A percentile compares a stretch with the other conserved stretches of the same genome.
Evolutionary conservation across 139 green algal species (phyloP).

Genomic region (Closterium sp.): DNA sequence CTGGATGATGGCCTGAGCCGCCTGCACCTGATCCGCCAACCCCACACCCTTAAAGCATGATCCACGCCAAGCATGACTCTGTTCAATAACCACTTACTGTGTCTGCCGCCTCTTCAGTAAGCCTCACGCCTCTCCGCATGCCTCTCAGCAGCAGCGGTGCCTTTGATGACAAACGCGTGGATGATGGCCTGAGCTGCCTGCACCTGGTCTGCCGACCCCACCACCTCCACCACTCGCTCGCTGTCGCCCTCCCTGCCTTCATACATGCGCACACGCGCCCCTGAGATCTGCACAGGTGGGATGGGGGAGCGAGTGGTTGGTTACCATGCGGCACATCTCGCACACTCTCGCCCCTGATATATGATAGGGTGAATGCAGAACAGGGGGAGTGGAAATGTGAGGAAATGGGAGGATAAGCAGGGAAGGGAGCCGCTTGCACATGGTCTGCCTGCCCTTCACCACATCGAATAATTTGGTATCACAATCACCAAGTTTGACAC

Average conservation of each 20-base stretch:
- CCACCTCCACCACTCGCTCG: conserved; percentile 21
- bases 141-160: not conserved
- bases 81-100: not conserved
- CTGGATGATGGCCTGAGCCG: conserved; percentile 33
- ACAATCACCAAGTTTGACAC: too few relatives aligned
- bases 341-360: not conserved
- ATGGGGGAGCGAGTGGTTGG: too few relatives aligned
- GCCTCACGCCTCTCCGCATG: not conserved
- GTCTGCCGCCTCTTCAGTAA: not conserved
- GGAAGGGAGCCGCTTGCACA: too few relatives aligned
- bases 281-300: too few relatives aligned
- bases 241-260: conserved; percentile 1
- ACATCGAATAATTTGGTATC: too few relatives aligned
- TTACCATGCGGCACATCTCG: too few relatives aligned
- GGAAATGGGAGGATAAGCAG: too few relatives aligned
- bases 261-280: conserved; percentile 34
- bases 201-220: conserved; percentile 28
- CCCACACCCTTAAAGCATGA: conserved; percentile 13
- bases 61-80: not conserved
- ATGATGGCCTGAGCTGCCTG: conserved; percentile 38
- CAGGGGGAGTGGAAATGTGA: too few relatives aligned
- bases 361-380: too few relatives aligned
- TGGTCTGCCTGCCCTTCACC: too few relatives aligned
- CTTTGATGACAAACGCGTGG: conserved; percentile 38
- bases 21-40: conserved; percentile 25